Conservation (phyloP, 73 alveolate species). For the Chromera velia region DNA sequence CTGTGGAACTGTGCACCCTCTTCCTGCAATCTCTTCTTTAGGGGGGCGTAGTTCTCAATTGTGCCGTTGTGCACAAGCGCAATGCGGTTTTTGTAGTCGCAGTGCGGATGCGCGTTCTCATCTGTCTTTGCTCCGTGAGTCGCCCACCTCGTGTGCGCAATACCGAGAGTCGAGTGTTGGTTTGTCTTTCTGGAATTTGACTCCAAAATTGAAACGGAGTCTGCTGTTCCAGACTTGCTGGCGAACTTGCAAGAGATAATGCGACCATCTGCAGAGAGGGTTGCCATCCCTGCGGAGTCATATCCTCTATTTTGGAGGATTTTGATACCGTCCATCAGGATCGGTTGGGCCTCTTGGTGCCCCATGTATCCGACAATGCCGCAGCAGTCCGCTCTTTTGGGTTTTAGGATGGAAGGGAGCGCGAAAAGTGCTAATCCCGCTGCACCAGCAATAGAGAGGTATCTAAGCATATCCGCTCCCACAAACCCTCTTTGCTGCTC, state of each 20-base stretch:
- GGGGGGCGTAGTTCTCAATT: slow-evolving; percentile 17
- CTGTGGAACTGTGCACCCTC: neutral
- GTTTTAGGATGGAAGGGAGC: too few relatives aligned
- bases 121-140: slow-evolving; percentile 43
- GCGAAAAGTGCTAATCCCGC: too few relatives aligned
- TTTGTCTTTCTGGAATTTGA: neutral
- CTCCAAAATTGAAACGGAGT: neutral
- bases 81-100: slow-evolving; percentile 16
- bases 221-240: neutral
- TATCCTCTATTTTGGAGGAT: slow-evolving; percentile 57
- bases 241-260: slow-evolving; percentile 51
- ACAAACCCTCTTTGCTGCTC: too few relatives aligned
- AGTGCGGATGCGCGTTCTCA: slow-evolving; percentile 37
- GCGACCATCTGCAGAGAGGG: slow-evolving; percentile 34
- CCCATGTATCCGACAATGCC: slow-evolving; percentile 63
- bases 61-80: slow-evolving; percentile 44
- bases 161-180: slow-evolving; percentile 11
- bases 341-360: slow-evolving; percentile 47
- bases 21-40: neutral
- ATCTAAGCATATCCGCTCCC: too few relatives aligned
- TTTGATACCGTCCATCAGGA: slow-evolving; percentile 56
- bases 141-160: slow-evolving; percentile 54
- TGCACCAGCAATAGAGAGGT: too few relatives aligned
- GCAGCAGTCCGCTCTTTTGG: slow-evolving; percentile 59
- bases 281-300: slow-evolving; percentile 58